A percentile compares a stretch with the other conserved stretches of the same genome.
Conservation (phyloP, 305 asterid genomes). For the Fraxinus nigra region DNA sequence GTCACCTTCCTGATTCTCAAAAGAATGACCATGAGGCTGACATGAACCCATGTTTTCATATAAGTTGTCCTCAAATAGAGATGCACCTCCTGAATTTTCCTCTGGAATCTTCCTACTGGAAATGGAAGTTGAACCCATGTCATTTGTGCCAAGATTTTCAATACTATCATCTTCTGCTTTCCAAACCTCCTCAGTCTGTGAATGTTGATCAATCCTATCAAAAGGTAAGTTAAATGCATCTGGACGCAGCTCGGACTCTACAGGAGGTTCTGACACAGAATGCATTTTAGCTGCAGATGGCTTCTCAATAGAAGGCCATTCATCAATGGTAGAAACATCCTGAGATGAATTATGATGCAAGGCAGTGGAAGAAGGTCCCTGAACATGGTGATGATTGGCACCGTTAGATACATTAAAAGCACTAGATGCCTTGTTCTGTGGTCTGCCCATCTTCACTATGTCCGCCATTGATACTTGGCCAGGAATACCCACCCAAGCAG, state of each 20-base stretch:
- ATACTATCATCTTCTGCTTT: constrained; percentile 38
- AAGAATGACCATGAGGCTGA: constrained; percentile 45
- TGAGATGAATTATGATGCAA: constrained; percentile 35
- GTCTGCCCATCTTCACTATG: constrained; percentile 95
- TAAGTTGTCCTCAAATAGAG: constrained; percentile 53
- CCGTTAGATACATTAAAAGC: constrained; percentile 35
- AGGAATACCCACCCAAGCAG: constrained; percentile 66
- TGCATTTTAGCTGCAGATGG: constrained; percentile 41
- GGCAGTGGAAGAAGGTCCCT: constrained; percentile 33
- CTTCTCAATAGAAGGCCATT: constrained; percentile 82
- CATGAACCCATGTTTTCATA: constrained; percentile 47
- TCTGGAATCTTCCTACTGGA: constrained; percentile 47
- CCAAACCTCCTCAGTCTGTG: constrained; percentile 48
- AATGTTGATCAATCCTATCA: constrained; percentile 36
- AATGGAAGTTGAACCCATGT: constrained; percentile 42
- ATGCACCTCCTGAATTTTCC: constrained; percentile 52
- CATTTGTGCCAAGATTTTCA: constrained; percentile 48
- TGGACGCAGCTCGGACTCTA: constrained; percentile 48
- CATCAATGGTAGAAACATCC: constrained; percentile 47
- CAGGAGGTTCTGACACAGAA: constrained; percentile 35
- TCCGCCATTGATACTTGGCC: constrained; percentile 97
- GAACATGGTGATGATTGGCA: constrained; percentile 36
- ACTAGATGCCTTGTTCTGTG: constrained; percentile 45
- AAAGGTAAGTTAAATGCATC: constrained; percentile 40
- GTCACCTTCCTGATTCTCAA: constrained; percentile 53